Base-by-base conservation (phyloP, 1,284 basidiomycete genomes). In the Cronartium quercuum region DNA sequence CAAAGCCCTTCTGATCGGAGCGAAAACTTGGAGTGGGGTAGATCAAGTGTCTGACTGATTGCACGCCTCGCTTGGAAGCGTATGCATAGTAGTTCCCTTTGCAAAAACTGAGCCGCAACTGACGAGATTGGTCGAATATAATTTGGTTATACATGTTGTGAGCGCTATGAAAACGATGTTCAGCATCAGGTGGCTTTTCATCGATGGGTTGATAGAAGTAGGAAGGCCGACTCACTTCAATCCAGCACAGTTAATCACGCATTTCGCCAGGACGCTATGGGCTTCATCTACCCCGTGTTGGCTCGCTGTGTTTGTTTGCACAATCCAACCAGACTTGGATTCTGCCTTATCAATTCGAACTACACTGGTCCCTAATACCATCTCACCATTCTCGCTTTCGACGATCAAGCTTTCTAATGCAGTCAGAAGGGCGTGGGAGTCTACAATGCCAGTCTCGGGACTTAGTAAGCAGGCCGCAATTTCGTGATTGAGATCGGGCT, bases 401-500 rank as follows among this genome's bases (percentile, higher is more conserved):
- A 83, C 29, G 37, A 67, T 67, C 35, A 58, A 60, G 35, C 40
- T 47, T 44, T 67, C 71, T 61, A 81, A 61, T 18, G 77, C 66
- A 55, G 78, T 77, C 70, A 81, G 80, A 40, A 83, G 77, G 4
- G 87, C 82, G 83, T 95, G 93, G 0, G 91, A 91, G 81, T 94
- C 91, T 1, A 98, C 83, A 76, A 98, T 96, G 0, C 95, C 95
- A 0, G 95, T 97, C 78, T 90, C 87, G 2, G 91, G 89, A 76
- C 89, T 92, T 83, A 89, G 88, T 24, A 98, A 82, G 0, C 93
- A 92, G 13, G 85, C 86, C 0, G 84, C 84, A 68, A 97, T 90
- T 58, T 88, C 84, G 1, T 82, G 79, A 0, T 90, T 89, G 0
- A 98, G 84, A 78, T 91, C 87, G 0, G 94, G 94, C 81, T 97